Percentiles rank a stretch among this genome's conserved stretches.
These are phyloP conservation scores for Aspergillus sparsus DNA, from an alignment of 495 filamentous ascomycete genomes.

Conservation along the genomic window DNA sequence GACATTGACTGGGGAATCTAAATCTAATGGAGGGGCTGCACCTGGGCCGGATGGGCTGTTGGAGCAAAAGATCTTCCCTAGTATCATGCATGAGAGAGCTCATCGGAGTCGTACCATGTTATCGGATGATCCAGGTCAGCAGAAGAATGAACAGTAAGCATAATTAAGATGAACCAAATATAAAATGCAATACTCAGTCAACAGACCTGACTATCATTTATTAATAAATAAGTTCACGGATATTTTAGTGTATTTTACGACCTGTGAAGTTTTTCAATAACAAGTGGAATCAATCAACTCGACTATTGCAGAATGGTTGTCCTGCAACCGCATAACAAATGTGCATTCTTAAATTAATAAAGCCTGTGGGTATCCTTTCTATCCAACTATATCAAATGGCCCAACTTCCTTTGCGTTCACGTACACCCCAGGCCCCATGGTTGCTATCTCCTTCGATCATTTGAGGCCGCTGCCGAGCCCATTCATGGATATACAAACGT, in stretches of 20 bases:
- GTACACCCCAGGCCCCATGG: constrained; percentile 67
- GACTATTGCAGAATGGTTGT: too few relatives aligned
- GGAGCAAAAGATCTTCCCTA: constrained; percentile 72
- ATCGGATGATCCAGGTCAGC: background rate
- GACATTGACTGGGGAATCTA: constrained; percentile 17
- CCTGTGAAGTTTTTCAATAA: too few relatives aligned
- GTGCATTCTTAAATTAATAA: too few relatives aligned
- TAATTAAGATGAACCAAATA: background rate
- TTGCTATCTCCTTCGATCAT: constrained; percentile 54
- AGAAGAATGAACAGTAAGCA: constrained; percentile 7
- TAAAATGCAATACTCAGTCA: too few relatives aligned
- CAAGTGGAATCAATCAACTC: too few relatives aligned
- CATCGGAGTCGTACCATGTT: constrained; percentile 44
- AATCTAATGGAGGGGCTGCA: constrained; percentile 30
- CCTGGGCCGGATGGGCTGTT: constrained; percentile 51
- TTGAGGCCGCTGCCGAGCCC: constrained; percentile 75
- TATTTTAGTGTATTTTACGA: too few relatives aligned
- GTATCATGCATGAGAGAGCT: constrained; percentile 62
- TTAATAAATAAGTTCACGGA: too few relatives aligned
- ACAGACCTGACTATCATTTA: too few relatives aligned
- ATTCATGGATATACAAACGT: constrained; percentile 77
- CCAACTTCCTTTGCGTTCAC: constrained; percentile 79
- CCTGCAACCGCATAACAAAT: too few relatives aligned
- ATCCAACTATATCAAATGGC: constrained; percentile 53
- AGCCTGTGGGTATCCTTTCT: background rate